These are phyloP conservation scores for Penicillium occitanis DNA, from an alignment of 2,329 filamentous ascomycete genomes.

Conservation along the genomic window DNA sequence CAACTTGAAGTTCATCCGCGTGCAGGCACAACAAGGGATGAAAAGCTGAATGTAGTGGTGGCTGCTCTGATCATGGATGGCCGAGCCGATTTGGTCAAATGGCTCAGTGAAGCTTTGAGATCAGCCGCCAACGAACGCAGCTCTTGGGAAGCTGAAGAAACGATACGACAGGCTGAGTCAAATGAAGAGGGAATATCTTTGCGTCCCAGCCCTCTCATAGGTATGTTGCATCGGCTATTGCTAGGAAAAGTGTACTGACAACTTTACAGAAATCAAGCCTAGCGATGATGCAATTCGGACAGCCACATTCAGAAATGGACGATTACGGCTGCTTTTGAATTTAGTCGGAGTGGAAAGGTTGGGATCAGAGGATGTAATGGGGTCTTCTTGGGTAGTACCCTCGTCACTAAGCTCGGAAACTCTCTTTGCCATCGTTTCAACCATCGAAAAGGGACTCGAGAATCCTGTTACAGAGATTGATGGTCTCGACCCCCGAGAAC, in stretches of 20 bases:
- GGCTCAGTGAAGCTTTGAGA: constrained; percentile 72
- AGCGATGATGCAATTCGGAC: constrained; percentile 65
- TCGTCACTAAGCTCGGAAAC: constrained; percentile 61
- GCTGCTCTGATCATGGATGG: constrained; percentile 77
- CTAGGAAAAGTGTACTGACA: constrained; percentile 26
- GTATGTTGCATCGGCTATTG: constrained; percentile 46
- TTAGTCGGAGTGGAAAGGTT: constrained; percentile 68
- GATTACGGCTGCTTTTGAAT: constrained; percentile 80
- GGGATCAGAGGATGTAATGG: constrained; percentile 67
- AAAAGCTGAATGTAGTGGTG: constrained; percentile 77
- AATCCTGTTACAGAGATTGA: constrained; percentile 76
- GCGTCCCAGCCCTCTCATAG: constrained; percentile 33
- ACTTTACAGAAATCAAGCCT: constrained; percentile 56
- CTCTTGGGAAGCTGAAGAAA: constrained; percentile 72
- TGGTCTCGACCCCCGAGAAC: constrained; percentile 69
- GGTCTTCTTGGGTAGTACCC: constrained; percentile 77
- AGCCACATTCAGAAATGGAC: constrained; percentile 85
- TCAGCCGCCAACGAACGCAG: constrained; percentile 70
- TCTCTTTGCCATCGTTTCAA: constrained; percentile 66
- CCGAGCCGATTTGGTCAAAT: constrained; percentile 71
- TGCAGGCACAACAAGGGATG: constrained; percentile 60
- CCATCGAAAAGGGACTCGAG: constrained; percentile 76
- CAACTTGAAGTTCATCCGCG: constrained; percentile 79
- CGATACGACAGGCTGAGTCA: constrained; percentile 54
- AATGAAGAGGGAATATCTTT: constrained; percentile 26